phyloP scores from a whole-genome alignment of 2,329 filamentous ascomycete genomes.

The Aspergillus oerlinghausenensis region DNA sequence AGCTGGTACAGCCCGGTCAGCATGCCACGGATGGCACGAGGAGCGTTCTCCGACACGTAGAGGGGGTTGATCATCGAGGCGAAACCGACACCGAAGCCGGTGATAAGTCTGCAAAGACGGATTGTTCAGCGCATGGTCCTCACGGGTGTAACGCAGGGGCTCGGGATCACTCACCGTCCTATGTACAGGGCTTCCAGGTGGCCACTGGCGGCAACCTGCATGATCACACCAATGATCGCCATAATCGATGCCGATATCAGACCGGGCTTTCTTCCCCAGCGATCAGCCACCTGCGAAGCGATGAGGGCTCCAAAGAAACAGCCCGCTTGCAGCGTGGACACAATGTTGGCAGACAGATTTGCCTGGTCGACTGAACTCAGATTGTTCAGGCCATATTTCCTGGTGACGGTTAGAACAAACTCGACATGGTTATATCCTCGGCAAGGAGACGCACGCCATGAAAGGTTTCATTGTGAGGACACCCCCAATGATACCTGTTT shows the following conservation, averaged over 20 bases:
- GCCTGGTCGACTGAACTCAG: conserved; percentile 41
- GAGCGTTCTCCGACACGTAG: conserved; percentile 59
- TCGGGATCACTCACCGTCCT: conserved; percentile 48
- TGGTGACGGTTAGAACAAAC: conserved; percentile 22
- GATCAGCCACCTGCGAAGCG: conserved; percentile 36
- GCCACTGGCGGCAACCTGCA: conserved; percentile 61
- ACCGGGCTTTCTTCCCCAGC: conserved; percentile 51
- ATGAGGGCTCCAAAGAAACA: conserved; percentile 62
- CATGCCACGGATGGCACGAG: conserved; percentile 55
- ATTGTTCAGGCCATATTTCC: conserved; percentile 50
- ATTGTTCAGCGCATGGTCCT: background rate
- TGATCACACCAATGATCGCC: conserved; percentile 57
- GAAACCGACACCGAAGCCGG: conserved; percentile 48
- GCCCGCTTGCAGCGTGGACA: conserved; percentile 66
- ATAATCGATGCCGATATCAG: conserved; percentile 56
- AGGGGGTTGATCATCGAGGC: conserved; percentile 57
- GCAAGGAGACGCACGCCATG: conserved; percentile 41
- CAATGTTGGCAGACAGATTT: conserved; percentile 62
- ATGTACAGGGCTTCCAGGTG: conserved; percentile 61
- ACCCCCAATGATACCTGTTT: conserved; percentile 65
- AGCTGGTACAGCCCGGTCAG: conserved; percentile 59
- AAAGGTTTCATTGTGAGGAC: conserved; percentile 59
- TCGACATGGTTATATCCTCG: background rate
- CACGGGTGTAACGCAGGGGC: background rate
- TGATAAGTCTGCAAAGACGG: conserved; percentile 37